Percentiles rank a stretch among this genome's conserved stretches.
These are phyloP conservation scores for Mortierella sp. DNA, from an alignment of 371 early-diverging fungal genomes.

Conservation along the genomic window DNA sequence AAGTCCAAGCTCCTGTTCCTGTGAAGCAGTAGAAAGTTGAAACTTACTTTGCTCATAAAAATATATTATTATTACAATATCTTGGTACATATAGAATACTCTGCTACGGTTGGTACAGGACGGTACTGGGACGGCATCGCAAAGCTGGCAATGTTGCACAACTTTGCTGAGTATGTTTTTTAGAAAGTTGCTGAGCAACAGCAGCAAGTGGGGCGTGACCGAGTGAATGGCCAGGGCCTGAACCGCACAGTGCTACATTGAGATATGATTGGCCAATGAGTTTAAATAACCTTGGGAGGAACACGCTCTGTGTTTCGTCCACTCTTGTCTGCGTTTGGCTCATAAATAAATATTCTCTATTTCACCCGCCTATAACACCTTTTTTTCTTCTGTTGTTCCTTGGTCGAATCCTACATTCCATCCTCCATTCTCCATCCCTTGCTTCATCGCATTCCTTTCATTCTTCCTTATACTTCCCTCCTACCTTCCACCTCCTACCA, in stretches of 20 bases:
- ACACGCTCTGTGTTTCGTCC: not conserved
- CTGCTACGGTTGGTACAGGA: too few species aligned
- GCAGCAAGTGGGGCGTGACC: not conserved
- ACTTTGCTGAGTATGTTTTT: too few species aligned
- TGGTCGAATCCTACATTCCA: not conserved
- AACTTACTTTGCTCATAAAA: too few species aligned
- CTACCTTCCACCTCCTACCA: not conserved
- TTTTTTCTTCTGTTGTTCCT: not conserved
- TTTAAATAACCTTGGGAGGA: not conserved
- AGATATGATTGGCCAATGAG: not conserved
- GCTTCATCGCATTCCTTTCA: not conserved
- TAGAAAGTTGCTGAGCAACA: too few species aligned
- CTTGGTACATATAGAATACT: too few species aligned
- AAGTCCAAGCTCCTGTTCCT: too few species aligned
- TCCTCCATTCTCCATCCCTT: not conserved
- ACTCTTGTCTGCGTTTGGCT: not conserved
- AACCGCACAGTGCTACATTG: not conserved
- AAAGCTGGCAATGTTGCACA: too few species aligned
- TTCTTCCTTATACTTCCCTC: not conserved
- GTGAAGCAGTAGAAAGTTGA: too few species aligned
- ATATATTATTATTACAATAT: too few species aligned
- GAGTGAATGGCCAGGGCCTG: not conserved
- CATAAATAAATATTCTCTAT: not conserved
- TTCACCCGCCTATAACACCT: not conserved
- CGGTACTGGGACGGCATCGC: too few species aligned